phyloP scores from a whole-genome alignment of 1,284 basidiomycete species.

The Cryptococcus sp. region DNA sequence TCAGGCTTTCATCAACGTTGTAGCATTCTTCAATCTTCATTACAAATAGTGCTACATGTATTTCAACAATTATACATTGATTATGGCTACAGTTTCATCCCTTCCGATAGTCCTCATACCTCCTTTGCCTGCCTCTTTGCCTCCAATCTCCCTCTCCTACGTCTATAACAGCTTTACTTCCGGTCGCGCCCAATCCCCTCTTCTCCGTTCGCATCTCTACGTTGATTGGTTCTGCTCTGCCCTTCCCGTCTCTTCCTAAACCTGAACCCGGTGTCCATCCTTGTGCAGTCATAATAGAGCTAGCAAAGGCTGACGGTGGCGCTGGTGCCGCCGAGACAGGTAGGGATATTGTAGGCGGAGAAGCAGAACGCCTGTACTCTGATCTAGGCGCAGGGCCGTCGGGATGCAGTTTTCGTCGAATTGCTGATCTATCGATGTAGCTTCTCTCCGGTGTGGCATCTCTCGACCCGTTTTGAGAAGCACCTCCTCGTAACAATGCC shows the following conservation, averaged over 20 bases:
- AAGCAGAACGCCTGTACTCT: not conserved
- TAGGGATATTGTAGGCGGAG: not conserved
- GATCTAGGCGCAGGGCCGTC: not conserved
- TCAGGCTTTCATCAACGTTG: too few species aligned
- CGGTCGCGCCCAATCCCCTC: slow-evolving; percentile 29
- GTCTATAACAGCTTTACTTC: slow-evolving; percentile 13
- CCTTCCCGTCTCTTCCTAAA: slow-evolving; percentile 27
- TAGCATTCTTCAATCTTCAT: too few species aligned
- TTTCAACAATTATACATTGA: not conserved
- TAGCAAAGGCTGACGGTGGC: slow-evolving; percentile 12
- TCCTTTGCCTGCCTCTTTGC: slow-evolving; percentile 21
- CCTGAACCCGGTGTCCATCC: slow-evolving; percentile 39
- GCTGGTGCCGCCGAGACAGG: not conserved
- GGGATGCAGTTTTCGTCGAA: slow-evolving; percentile 21
- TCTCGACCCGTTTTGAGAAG: not conserved
- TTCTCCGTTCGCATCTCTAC: slow-evolving; percentile 25
- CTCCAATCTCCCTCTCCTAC: slow-evolving; percentile 29
- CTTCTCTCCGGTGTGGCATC: slow-evolving; percentile 5
- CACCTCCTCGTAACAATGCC: slow-evolving; percentile 21
- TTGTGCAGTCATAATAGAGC: slow-evolving; percentile 28
- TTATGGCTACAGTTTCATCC: not conserved
- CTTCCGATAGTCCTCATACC: slow-evolving; percentile 21
- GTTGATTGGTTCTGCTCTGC: slow-evolving; percentile 26
- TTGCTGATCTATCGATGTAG: slow-evolving; percentile 39
- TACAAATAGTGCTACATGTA: not conserved